Base-by-base conservation (phyloP, 108 stramenopile genomes). In the Fragilaria crotonensis region DNA sequence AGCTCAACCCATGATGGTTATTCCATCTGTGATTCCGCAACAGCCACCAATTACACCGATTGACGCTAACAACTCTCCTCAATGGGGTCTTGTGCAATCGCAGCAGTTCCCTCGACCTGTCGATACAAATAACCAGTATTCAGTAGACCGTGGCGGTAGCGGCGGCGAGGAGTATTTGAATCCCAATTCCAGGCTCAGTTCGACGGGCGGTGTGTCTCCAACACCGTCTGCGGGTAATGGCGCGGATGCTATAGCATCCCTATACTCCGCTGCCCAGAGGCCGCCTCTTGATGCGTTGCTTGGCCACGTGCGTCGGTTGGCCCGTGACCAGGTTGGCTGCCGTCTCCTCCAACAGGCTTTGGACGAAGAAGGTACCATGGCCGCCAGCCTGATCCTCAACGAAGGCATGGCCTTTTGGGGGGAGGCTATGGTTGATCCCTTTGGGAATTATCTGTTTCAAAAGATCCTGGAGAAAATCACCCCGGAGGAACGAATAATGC, bases 371-470 rank as follows among this genome's bases (percentile, higher is more conserved):
- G 96, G 96, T 19, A 72, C 87, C 5, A 70, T 78, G 52, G 95
- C 94, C 23, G 94, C 94, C 9, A 87, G 86, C 26, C 66, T 86
- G 60, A 96, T 98, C 45, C 75, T 98, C 33, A 78, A 87, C 48
- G 95, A 98, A 76, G 95, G 89, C n/a, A 79, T 95, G 5, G 77
- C 87, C 23, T 87, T 93, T 66, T 93, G 96, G 88, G 89, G 85
- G 7, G 88, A 93, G 58, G 90, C 96, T 55, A 96, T 98, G 95
- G 85, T 93, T 18, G 96, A 98, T 76, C 96, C 96, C 14, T 98
- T 98, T 64, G 97, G 97, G 0, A 98, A 96, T 72, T 98, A 96
- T 67, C 78, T 98, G 32, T 98, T 98, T 63, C 97, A 98, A 74
- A 98, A 98, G 80, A 90, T 98, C 36, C 62, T 96, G 51, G 96